These are phyloP conservation scores for Gossypium davidsonii DNA, from an alignment of 441 rosid species.

Conservation along the genomic window DNA sequence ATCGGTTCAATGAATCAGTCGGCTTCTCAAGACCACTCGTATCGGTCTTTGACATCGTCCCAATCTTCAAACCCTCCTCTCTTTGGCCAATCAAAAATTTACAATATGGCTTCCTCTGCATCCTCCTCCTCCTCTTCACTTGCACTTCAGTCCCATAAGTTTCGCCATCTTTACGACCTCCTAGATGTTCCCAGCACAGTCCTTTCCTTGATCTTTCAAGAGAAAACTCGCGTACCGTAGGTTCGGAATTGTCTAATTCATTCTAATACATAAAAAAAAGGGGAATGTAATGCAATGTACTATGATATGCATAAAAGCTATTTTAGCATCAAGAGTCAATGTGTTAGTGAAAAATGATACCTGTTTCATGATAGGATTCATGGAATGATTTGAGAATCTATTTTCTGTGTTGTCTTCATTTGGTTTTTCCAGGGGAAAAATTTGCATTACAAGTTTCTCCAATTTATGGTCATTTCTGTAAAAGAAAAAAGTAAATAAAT, in stretches of 20 bases:
- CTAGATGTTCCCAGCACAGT: not conserved
- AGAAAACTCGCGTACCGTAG: not conserved
- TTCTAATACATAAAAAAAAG: not conserved
- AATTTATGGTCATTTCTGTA: slow-evolving; percentile 10
- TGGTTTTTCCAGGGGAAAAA: not conserved
- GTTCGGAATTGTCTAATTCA: not conserved
- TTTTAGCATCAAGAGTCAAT: not conserved
- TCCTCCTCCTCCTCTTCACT: slow-evolving; percentile 3
- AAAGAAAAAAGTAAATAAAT: not conserved
- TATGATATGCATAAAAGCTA: not conserved
- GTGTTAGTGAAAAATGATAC: not conserved
- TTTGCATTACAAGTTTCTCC: slow-evolving; percentile 6
- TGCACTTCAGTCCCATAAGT: not conserved
- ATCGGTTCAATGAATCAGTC: not conserved
- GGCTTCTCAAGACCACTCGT: not conserved
- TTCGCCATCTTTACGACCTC: slow-evolving; percentile 4
- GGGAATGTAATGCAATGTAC: not conserved
- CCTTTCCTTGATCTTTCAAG: not conserved
- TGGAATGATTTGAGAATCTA: not conserved
- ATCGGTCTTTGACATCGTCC: not conserved
- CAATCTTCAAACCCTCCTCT: not conserved
- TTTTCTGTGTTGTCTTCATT: not conserved
- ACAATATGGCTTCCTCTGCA: slow-evolving; percentile 1
- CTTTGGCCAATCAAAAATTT: not conserved
- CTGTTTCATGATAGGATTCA: not conserved